Evolutionary conservation across 208 protist species (phyloP).

Genomic region (Trypanosoma congolense): DNA sequence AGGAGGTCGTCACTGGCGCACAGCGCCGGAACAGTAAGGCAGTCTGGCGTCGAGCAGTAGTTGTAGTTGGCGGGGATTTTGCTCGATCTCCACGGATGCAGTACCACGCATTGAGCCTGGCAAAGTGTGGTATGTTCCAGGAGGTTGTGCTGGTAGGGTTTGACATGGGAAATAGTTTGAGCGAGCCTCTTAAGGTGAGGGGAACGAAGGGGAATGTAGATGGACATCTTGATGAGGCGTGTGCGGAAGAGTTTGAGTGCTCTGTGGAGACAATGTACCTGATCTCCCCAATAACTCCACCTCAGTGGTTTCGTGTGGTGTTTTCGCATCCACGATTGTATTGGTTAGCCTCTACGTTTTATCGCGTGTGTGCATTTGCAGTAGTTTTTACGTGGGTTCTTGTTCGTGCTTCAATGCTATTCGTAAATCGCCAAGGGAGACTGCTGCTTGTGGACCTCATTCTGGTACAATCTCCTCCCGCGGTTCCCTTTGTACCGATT

Average conservation of each 20-base stretch:
- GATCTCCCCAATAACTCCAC: conserved; percentile 31
- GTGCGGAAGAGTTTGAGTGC: conserved; percentile 2
- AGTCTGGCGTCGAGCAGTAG: conserved; percentile 60
- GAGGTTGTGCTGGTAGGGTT: conserved; percentile 73
- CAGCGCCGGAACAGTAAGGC: conserved; percentile 10
- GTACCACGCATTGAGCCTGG: conserved; percentile 82
- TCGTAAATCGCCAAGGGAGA: conserved; percentile 71
- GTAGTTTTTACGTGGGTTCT: conserved; percentile 42
- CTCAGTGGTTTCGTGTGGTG: conserved; percentile 51
- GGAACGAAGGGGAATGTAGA: not conserved
- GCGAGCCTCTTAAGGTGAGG: conserved; percentile 38
- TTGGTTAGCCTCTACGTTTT: conserved; percentile 57
- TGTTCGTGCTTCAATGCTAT: conserved; percentile 41
- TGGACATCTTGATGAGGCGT: not conserved
- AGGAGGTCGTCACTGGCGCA: not conserved
- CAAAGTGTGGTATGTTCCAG: conserved; percentile 60
- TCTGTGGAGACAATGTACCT: conserved; percentile 33
- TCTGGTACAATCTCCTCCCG: conserved; percentile 78
- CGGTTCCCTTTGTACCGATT: conserved; percentile 74
- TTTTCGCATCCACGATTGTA: conserved; percentile 44
- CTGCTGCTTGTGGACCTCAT: conserved; percentile 61
- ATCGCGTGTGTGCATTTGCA: conserved; percentile 34
- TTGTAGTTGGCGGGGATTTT: conserved; percentile 88
- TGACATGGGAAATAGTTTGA: conserved; percentile 66
- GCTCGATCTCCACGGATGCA: conserved; percentile 88